A percentile compares a stretch with the other conserved stretches of the same genome.
These are phyloP conservation scores for Jamesozyma lodderae DNA, from an alignment of 805 yeast species.

Conservation along the genomic window DNA sequence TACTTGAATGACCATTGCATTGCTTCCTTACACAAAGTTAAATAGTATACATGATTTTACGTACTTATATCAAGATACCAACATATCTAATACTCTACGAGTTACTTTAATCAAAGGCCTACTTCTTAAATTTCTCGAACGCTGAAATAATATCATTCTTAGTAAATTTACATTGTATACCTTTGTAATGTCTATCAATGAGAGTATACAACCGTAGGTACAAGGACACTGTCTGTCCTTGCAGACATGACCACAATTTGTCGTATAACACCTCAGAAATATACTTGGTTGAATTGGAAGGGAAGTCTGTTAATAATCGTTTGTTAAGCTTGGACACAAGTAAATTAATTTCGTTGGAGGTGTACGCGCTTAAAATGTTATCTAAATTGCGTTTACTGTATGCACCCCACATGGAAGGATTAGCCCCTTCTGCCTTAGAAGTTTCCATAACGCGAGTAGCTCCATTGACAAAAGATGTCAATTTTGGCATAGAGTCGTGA, in stretches of 20 bases:
- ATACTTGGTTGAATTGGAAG: constrained; percentile 15
- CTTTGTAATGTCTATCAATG: constrained; percentile 47
- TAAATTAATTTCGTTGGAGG: constrained; percentile 46
- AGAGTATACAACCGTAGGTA: constrained; percentile 47
- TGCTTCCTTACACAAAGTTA: neutral
- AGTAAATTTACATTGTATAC: constrained; percentile 41
- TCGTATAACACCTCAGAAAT: constrained; percentile 40
- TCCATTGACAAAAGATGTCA: constrained; percentile 56
- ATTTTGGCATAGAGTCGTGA: constrained; percentile 53
- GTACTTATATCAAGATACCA: neutral
- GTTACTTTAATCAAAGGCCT: neutral
- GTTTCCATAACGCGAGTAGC: constrained; percentile 40
- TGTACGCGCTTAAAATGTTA: constrained; percentile 47
- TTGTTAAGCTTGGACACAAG: constrained; percentile 47
- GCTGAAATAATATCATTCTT: constrained; percentile 50
- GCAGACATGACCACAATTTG: constrained; percentile 62
- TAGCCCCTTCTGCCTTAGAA: constrained; percentile 34
- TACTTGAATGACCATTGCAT: neutral
- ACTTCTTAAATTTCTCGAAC: constrained; percentile 32
- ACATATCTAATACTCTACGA: neutral
- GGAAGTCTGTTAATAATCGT: constrained; percentile 49
- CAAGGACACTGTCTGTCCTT: constrained; percentile 49
- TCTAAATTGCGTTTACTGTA: constrained; percentile 52
- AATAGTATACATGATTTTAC: neutral
- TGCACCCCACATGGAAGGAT: constrained; percentile 52